Conservation (phyloP, 495 filamentous ascomycete species). For the Hypoxylon lenormandii region DNA sequence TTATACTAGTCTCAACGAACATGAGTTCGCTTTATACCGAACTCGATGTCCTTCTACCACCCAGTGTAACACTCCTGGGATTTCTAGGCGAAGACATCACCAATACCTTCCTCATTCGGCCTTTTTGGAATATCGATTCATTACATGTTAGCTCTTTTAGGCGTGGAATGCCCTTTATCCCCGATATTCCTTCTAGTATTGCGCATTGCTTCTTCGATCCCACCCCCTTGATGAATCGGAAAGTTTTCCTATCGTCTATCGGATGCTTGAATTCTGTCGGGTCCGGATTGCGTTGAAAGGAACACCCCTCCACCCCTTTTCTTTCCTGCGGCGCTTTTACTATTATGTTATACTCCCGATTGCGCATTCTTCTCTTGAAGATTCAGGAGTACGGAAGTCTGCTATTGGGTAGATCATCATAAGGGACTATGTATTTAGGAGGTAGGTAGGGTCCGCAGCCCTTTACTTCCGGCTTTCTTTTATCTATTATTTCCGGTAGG, state of each 20-base stretch:
- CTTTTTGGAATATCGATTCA: neutral
- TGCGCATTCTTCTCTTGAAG: neutral
- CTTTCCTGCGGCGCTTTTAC: neutral
- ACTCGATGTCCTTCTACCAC: neutral
- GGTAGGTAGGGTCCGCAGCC: neutral
- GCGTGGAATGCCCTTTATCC: neutral
- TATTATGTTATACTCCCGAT: neutral
- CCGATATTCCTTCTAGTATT: neutral
- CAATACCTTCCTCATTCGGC: conserved; percentile 2
- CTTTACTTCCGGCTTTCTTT: no score
- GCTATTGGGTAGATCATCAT: conserved; percentile 6
- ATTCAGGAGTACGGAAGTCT: conserved; percentile 1
- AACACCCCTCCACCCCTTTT: neutral
- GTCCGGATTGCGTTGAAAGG: neutral
- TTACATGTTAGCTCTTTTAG: conserved; percentile 1
- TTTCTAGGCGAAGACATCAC: conserved; percentile 7
- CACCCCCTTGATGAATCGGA: neutral
- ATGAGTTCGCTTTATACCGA: conserved; percentile 9
- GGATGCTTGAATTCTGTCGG: neutral
- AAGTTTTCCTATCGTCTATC: neutral
- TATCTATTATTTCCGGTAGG: no score
- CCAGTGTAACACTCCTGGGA: conserved; percentile 5
- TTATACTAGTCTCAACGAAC: conserved; percentile 11
- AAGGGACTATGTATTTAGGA: no score
- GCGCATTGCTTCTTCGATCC: no score